These are phyloP conservation scores for Cylindricascospora bacillispora DNA, from an alignment of 1,139 yeast genomes.

Conservation along the genomic window DNA sequence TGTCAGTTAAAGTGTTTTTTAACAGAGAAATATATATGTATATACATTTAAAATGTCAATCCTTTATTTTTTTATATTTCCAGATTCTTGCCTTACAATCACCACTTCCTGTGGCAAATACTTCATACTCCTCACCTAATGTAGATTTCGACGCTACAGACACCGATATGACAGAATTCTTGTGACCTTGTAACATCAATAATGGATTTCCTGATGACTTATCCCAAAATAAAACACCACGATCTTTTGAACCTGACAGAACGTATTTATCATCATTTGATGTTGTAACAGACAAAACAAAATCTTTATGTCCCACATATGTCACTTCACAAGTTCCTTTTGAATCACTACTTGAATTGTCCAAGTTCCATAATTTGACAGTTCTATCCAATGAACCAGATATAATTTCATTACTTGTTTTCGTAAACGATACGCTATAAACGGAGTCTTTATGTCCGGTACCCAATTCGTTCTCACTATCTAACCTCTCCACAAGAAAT, in stretches of 20 bases:
- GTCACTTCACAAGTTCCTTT: constrained; percentile 67
- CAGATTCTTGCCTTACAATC: constrained; percentile 96
- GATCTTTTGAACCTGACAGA: constrained; percentile 89
- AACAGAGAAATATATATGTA: no score
- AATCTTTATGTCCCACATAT: constrained; percentile 92
- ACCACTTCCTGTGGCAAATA: constrained; percentile 96
- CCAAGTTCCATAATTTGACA: constrained; percentile 87
- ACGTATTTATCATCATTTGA: constrained; percentile 91
- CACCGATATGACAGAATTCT: constrained; percentile 90
- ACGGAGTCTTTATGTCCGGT: constrained; percentile 97
- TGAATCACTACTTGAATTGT: constrained; percentile 25
- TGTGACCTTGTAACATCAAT: constrained; percentile 92
- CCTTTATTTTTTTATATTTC: constrained; percentile 35
- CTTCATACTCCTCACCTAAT: constrained; percentile 41
- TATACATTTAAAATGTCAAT: neutral
- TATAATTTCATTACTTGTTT: constrained; percentile 84
- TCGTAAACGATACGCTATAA: constrained; percentile 87
- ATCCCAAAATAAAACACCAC: constrained; percentile 97
- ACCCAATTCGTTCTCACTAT: constrained; percentile 73
- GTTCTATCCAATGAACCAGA: constrained; percentile 94
- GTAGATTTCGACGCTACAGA: constrained; percentile 74
- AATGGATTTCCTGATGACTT: constrained; percentile 85
- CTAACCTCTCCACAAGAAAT: constrained; percentile 81
- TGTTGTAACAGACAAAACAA: constrained; percentile 85
- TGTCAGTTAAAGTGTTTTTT: no score